Conservation (phyloP, 2,329 filamentous ascomycete genomes). For the Epichloe coenophiala region DNA sequence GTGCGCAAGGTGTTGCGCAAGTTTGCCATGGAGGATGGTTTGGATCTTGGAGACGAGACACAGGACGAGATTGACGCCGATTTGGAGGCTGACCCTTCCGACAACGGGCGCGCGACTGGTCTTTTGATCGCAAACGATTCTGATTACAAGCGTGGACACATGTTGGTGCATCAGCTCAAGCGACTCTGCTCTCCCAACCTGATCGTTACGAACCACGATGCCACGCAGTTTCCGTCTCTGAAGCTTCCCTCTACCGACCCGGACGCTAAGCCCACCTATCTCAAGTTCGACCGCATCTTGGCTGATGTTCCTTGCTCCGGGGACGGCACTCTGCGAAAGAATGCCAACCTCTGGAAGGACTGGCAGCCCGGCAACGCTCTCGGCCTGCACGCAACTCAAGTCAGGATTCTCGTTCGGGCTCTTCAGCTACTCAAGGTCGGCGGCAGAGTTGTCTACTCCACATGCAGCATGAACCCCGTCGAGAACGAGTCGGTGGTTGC, state of each 20-base stretch:
- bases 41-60: conserved; percentile 34
- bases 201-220: conserved; percentile 95
- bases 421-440: conserved; percentile 94
- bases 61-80: conserved; percentile 35
- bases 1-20: conserved; percentile 58
- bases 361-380: conserved; percentile 83
- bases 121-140: conserved; percentile 90
- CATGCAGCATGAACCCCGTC: conserved; percentile 96
- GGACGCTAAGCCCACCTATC: conserved; percentile 51
- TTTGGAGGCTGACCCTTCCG: conserved; percentile 46
- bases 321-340: conserved; percentile 93
- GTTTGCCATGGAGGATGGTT: conserved; percentile 47
- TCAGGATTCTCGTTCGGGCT: conserved; percentile 79
- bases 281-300: conserved; percentile 93
- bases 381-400: conserved; percentile 75
- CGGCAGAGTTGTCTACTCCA: conserved; percentile 91
- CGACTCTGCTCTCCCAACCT: conserved; percentile 91
- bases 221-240: conserved; percentile 87
- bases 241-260: conserved; percentile 53
- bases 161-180: conserved; percentile 97
- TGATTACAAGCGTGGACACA: conserved; percentile 92
- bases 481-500: conserved; percentile 92
- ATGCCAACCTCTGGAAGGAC: conserved; percentile 85
- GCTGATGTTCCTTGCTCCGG: conserved; percentile 96
- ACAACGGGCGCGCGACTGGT: conserved; percentile 80